These are phyloP conservation scores for Ophiocordyceps australis DNA, from an alignment of 2,329 filamentous ascomycete genomes.

Conservation along the genomic window DNA sequence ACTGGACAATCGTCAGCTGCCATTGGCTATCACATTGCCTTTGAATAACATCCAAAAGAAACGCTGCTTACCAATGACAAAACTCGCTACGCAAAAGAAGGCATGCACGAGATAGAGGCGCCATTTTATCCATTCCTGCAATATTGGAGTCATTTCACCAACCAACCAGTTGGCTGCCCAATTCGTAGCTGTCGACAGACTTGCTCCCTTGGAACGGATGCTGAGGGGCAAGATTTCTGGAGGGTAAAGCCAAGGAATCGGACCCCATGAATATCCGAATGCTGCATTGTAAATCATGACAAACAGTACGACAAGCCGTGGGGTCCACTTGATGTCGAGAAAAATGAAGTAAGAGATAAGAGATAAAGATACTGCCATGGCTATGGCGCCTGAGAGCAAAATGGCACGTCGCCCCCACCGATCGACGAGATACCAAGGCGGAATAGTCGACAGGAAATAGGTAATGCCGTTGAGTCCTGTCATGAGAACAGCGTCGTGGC, in stretches of 20 bases:
- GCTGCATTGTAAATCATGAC: conserved; percentile 98
- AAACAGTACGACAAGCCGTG: conserved; percentile 73
- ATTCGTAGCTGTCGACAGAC: conserved; percentile 87
- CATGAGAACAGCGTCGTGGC: conserved; percentile 85
- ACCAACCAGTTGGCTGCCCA: conserved; percentile 99
- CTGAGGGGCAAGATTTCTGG: conserved; percentile 96
- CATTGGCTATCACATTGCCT: neutral
- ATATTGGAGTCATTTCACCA: conserved; percentile 81
- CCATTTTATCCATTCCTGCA: conserved; percentile 88
- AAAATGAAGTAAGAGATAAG: conserved; percentile 91
- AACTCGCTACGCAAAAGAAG: conserved; percentile 90
- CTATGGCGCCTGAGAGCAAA: conserved; percentile 71
- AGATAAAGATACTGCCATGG: conserved; percentile 78
- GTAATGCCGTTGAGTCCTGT: conserved; percentile 86
- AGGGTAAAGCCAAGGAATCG: conserved; percentile 94
- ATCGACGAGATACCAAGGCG: conserved; percentile 95
- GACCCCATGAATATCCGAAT: conserved; percentile 90
- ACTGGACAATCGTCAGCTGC: conserved; percentile 33
- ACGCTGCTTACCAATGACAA: conserved; percentile 80
- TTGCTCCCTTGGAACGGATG: conserved; percentile 92
- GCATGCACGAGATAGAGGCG: conserved; percentile 87
- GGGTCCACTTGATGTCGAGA: conserved; percentile 63
- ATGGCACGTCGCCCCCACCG: conserved; percentile 79
- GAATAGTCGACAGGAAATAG: conserved; percentile 81
- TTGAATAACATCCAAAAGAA: neutral